Conservation (phyloP, 768 basidiomycete genomes). For the Fomitopsis serialis region DNA sequence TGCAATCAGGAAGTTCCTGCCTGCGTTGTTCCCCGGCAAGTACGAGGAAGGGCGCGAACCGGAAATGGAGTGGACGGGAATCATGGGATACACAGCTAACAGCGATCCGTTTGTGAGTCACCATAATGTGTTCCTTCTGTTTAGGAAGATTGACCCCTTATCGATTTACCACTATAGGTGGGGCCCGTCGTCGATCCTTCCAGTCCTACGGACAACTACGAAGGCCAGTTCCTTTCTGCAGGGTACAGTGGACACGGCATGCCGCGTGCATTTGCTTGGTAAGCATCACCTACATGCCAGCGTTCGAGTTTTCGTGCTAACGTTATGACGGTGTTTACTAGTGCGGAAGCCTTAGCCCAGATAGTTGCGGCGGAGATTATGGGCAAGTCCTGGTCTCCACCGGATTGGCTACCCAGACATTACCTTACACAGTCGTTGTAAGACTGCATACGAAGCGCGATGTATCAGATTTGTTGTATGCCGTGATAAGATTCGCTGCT, state of each 20-base stretch:
- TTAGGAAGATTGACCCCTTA: background rate
- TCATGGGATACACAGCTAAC: constrained; percentile 68
- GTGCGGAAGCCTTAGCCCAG: constrained; percentile 55
- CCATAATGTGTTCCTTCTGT: background rate
- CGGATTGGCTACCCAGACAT: constrained; percentile 56
- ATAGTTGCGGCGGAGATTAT: constrained; percentile 51
- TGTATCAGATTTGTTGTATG: no score
- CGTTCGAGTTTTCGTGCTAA: background rate
- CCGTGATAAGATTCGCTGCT: no score
- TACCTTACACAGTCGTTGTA: constrained; percentile 18
- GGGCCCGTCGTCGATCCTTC: constrained; percentile 45
- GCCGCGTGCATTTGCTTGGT: constrained; percentile 74
- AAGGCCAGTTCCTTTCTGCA: constrained; percentile 67
- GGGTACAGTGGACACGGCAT: constrained; percentile 80
- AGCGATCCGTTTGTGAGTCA: constrained; percentile 65
- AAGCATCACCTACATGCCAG: constrained; percentile 10
- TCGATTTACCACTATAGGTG: constrained; percentile 35
- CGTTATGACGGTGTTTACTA: constrained; percentile 18
- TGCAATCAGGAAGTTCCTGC: constrained; percentile 54
- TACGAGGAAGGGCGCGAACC: constrained; percentile 45
- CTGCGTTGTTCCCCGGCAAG: constrained; percentile 47
- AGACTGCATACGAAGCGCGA: no score
- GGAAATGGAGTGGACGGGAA: constrained; percentile 86
- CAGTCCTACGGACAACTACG: constrained; percentile 22
- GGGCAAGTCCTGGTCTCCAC: constrained; percentile 41